Evolutionary conservation across 345 rosid species (phyloP), one percentile per base, ranked within the genome.

Genomic region (Microthlaspi erraticum): DNA sequence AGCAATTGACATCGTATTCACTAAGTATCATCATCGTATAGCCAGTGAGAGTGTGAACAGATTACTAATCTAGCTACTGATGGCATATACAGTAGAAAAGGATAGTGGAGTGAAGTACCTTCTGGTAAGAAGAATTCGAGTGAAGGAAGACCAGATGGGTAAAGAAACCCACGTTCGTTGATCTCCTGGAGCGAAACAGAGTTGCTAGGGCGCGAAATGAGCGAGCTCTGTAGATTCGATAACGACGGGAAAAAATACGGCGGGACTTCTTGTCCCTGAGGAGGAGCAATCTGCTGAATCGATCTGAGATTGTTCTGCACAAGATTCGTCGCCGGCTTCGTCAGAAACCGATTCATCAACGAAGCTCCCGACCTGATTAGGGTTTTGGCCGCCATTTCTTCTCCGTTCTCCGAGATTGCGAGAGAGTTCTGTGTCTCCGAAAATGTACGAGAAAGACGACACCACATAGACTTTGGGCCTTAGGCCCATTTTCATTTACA

Each of bases 81-180:
- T 45, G 45, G 58, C 8, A 54, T 18, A 53, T 45, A 5, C 33
- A 55, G 17, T 34, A 34, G 0, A 29, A 33, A 43, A 8, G 16
- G 6, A 49, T 19, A 18, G 41, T 39, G 16, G 71, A 53, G 37
- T 17, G 37, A 32, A 12, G 33, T 50, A 93, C 97, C 97, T n/a
- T 91, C 87, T 8, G 98, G 96, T 64, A 91, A 75, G 90, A 85
- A 93, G 89, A 93, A 93, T 48, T 76, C 82, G 64, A 89, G 85
- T 26, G 94, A 87, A 34, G 98, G 97, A 66, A 91, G 85, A 65
- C 96, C 96, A 50, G 74, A 76, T 2, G 98, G 98, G 49, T 91
- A 76, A n/a, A 85, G 64, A 70, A 87, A 91, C 0, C 82, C 89
- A 44, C 81, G 75, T 14, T 83, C 79, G 1, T 78, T 39, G 36